Percentiles rank a stretch among this genome's conserved stretches.
Conservation (phyloP, 148 eudicot species). For the Arbutus unedo region DNA sequence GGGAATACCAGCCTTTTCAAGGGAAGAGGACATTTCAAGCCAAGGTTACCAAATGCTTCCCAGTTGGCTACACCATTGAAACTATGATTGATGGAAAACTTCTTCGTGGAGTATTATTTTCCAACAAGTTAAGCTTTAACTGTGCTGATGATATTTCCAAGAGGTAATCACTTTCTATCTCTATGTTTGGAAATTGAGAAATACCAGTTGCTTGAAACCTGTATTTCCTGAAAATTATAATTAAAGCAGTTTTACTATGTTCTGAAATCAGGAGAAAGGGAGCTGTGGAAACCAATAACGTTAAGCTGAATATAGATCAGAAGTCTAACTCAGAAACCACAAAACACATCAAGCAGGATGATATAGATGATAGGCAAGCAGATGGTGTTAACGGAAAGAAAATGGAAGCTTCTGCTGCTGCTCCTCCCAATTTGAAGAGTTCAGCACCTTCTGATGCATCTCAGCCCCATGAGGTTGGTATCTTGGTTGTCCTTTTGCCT, state of each 20-base stretch:
- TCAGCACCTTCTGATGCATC: constrained; percentile 31
- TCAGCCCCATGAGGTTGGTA: constrained; percentile 41
- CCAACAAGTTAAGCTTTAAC: constrained; percentile 36
- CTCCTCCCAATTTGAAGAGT: constrained; percentile 26
- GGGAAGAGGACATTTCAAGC: constrained; percentile 93
- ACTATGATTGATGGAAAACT: constrained; percentile 84
- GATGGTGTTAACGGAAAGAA: constrained; percentile 20
- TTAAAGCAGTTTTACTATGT: not conserved
- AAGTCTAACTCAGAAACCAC: constrained; percentile 32
- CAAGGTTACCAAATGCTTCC: constrained; percentile 55
- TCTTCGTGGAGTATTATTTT: constrained; percentile 79
- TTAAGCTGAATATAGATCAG: constrained; percentile 33
- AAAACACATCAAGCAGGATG: constrained; percentile 17
- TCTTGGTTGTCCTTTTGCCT: not conserved
- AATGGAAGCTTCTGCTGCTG: constrained; percentile 29
- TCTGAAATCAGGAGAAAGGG: constrained; percentile 41
- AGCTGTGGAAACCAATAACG: constrained; percentile 26
- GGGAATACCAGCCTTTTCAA: constrained; percentile 54
- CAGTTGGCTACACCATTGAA: constrained; percentile 67
- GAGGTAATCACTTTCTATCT: constrained; percentile 31
- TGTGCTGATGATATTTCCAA: constrained; percentile 28
- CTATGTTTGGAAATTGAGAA: not conserved
- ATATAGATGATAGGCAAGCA: constrained; percentile 15
- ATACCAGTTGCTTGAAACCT: not conserved
- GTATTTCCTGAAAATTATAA: not conserved